Base-by-base conservation (phyloP, 192 early-diverging fungal species). In the Linnemannia elongata region DNA sequence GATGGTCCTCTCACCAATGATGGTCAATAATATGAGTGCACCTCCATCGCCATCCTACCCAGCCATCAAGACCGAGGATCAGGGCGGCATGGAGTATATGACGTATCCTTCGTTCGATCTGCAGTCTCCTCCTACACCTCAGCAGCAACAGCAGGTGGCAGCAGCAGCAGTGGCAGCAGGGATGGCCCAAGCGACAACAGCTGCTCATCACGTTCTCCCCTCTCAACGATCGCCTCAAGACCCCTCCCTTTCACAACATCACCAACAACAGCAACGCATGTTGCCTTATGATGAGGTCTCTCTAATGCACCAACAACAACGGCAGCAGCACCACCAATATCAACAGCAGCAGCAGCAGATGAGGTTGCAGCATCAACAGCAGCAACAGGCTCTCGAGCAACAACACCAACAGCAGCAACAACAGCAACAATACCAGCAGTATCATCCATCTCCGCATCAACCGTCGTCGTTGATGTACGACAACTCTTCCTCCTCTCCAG, bases 271-370 rank as follows among this genome's bases (percentile, higher is more conserved):
- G 5, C 84, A 81, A 35, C 75, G 85, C 12, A 81, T 81, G 60
- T 20, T 78, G 6, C 77, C 79, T 12, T 87, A 78, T 39, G 38
- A 68, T n/a, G 77, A 79, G 0, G 63, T 79, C 20, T 36, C 77
- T 2, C 45, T 85, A n/a, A 75, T 85, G 72, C 82, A 85, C 13
- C 80, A 81, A 12, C 80, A 66, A 3, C 80, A 82, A 9, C 82
- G 77, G 15, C 52, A 55, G 24, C 75, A 66, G 24, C 75, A 66
- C 18, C 76, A 77, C 24, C 76, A 77, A 15, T 60, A 77, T 6
- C 74, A 76, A n/a, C 74, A 76, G 39, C 75, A 83, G 20, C 81
- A 81, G 36, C 72, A 81, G 22, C 72, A 74, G 18, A 63, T 83
- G 82, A 24, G 82, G 36, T 45, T 83, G 1, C 76, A 77, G n/a